Evolutionary conservation across 768 basidiomycete species (phyloP), one percentile per base, ranked within the genome.

Genomic region (Collybia sordida): DNA sequence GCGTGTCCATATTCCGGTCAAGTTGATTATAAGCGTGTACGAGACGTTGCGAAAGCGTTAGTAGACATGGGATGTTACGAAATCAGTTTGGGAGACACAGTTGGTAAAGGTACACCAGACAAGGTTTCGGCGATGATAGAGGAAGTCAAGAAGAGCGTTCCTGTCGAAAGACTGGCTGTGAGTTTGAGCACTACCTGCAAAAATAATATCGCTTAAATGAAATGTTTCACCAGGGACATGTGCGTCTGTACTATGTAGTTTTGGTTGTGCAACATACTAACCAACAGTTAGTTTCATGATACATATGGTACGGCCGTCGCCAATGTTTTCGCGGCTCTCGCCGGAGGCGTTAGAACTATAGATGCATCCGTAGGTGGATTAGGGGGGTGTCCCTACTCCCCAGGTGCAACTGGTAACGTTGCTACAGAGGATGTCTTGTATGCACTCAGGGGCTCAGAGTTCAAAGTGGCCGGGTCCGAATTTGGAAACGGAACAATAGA

Each of bases 351-450:
- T 11, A 79, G 85, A 9, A 90, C 92, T 2, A 79, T 98, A 37
- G 95, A 90, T 61, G 75, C 89, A 1, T 85, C 88, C 0, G 83
- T 97, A 15, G 93, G 87, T 15, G 94, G 95, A 0, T 82, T 98
- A 1, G 95, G 96, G 3, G 93, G 95, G 15, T 98, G 96, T 61
- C 95, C 95, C 2, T 98, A 92, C 68, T 93, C 95, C 1, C 96
- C 95, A 2, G 94, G 94, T 4, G 94, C 95, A 12, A 94, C 93
- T 0, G 95, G 96, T 14, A 97, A 97, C 58, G 90, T 97, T 15
- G 86, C 93, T 0, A 98, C 96, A 0, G 95, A 98, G 58, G 90
- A 96, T 57, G 82, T 96, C 0, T 74, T 96, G 7, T 93, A 97
- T 54, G 88, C 90, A 0, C 77, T 98, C 6, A 79, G 75, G 57